phyloP scores from a whole-genome alignment of 768 basidiomycete genomes.

The Amanita fuliginea region DNA sequence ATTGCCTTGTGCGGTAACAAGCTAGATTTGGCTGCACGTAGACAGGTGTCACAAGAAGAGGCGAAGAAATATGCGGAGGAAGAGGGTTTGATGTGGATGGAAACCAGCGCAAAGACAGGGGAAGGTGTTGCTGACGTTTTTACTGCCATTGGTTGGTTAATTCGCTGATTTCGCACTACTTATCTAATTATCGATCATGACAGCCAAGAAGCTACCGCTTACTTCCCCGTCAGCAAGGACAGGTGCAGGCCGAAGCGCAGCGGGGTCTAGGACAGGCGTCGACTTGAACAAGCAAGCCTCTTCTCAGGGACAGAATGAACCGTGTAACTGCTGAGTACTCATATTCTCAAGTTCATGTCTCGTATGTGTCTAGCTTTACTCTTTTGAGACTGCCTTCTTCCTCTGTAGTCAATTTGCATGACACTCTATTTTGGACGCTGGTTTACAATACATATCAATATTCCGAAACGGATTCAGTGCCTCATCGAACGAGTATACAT shows the following conservation, averaged over 20 bases:
- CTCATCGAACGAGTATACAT: background rate
- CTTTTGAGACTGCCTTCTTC: slow-evolving; percentile 12
- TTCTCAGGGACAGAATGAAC: slow-evolving; percentile 43
- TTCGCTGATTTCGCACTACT: background rate
- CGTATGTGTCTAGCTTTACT: background rate
- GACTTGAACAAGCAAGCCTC: slow-evolving; percentile 65
- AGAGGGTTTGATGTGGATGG: slow-evolving; percentile 88
- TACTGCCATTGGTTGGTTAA: slow-evolving; percentile 62
- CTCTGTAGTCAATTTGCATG: slow-evolving; percentile 20
- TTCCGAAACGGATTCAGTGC: background rate
- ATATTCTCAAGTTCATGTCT: background rate
- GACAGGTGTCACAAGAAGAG: slow-evolving; percentile 80
- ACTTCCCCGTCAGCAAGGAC: slow-evolving; percentile 60
- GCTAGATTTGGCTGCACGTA: slow-evolving; percentile 71
- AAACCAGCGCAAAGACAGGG: slow-evolving; percentile 85
- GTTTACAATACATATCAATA: background rate
- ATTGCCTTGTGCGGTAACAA: slow-evolving; percentile 98
- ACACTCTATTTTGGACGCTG: slow-evolving; percentile 10
- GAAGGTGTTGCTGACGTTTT: slow-evolving; percentile 83
- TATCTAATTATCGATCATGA: slow-evolving; percentile 6
- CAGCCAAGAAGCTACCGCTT: slow-evolving; percentile 86
- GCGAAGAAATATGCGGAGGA: slow-evolving; percentile 89
- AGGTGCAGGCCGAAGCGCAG: slow-evolving; percentile 38
- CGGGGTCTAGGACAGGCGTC: slow-evolving; percentile 53
- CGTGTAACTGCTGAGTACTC: slow-evolving; percentile 61